Conservation (phyloP, 2,329 filamentous ascomycete species). For the Claviceps purpurea region DNA sequence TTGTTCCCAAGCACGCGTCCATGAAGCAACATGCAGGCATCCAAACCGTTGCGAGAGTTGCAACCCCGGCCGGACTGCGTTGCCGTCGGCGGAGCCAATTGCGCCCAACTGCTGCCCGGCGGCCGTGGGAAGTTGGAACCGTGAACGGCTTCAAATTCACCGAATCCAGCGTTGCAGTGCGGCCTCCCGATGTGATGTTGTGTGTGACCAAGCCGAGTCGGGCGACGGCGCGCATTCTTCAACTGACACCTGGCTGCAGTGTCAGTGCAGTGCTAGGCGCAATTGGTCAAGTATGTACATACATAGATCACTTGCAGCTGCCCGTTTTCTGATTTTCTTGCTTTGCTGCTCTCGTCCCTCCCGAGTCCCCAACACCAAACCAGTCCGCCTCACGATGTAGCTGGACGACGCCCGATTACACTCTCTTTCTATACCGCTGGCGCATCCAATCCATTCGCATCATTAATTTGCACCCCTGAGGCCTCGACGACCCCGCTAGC, state of each 20-base stretch:
- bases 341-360: neutral
- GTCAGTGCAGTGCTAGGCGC: neutral
- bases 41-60: too few relatives aligned
- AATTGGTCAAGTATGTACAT: neutral
- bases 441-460: conserved; percentile 1
- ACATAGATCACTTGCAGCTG: neutral
- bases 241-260: neutral
- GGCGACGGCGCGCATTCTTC: neutral
- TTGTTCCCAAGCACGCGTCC: neutral
- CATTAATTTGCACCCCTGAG: neutral
- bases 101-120: neutral
- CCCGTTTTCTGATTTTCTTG: neutral
- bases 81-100: neutral
- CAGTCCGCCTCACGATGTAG: conserved; percentile 11
- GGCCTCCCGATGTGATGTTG: neutral
- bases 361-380: conserved; percentile 7
- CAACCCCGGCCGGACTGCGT: neutral
- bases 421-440: neutral
- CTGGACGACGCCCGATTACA: conserved; percentile 7
- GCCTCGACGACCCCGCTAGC: conserved; percentile 3
- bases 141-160: neutral
- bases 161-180: neutral
- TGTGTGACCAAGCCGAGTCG: too few relatives aligned
- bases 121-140: too few relatives aligned
- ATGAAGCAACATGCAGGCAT: neutral